Evolutionary conservation across 306 rosid species (phyloP).

Genomic region (Gastrolobium bilobum): DNA sequence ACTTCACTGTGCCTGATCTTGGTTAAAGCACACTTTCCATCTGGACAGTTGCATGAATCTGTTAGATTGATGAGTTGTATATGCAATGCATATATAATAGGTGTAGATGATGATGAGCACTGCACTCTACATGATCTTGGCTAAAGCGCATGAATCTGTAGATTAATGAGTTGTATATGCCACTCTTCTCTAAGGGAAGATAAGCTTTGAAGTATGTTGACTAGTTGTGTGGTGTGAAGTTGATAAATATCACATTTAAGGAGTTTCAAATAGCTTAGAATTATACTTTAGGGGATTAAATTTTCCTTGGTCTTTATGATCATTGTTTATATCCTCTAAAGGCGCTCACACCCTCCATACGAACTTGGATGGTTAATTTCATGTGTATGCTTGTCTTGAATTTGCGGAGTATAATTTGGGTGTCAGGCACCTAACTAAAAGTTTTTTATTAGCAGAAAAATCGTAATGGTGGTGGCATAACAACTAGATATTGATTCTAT

Average conservation of each 20-base stretch:
- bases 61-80: slow-evolving; percentile 44
- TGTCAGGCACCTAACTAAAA: no score
- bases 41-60: neutral
- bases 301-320: slow-evolving; percentile 23
- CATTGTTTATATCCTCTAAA: slow-evolving; percentile 12
- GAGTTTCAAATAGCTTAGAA: slow-evolving; percentile 45
- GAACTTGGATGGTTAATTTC: slow-evolving; percentile 13
- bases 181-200: slow-evolving; percentile 45
- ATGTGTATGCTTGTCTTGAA: slow-evolving; percentile 23
- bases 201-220: slow-evolving; percentile 44
- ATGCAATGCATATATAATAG: slow-evolving; percentile 20
- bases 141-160: slow-evolving; percentile 36
- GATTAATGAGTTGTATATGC: slow-evolving; percentile 42
- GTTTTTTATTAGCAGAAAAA: no score
- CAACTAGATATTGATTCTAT: neutral
- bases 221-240: slow-evolving; percentile 37
- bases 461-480: no score
- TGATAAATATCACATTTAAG: slow-evolving; percentile 36
- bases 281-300: slow-evolving; percentile 30
- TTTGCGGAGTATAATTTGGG: no score
- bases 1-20: slow-evolving; percentile 89
- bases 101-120: slow-evolving; percentile 74
- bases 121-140: slow-evolving; percentile 82
- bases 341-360: slow-evolving; percentile 24
- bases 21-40: slow-evolving; percentile 54